These are phyloP conservation scores for Halophytophthora polymorphica DNA, from an alignment of 352 stramenopile species.

Conservation along the genomic window DNA sequence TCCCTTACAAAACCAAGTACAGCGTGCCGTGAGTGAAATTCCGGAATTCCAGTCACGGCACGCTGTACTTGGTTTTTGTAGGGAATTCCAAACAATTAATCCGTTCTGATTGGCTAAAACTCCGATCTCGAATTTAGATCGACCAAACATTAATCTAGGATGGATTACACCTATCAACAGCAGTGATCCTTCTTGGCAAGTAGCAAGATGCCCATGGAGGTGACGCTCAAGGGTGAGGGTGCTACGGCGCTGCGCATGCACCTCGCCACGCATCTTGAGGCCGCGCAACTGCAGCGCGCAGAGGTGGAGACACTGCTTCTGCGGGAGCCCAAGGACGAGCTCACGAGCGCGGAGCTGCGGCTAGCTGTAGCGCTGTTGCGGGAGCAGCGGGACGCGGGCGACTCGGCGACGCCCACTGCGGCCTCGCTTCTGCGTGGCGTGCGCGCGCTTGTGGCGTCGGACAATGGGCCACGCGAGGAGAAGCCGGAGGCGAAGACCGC, in stretches of 20 bases:
- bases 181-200: background rate
- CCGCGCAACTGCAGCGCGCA: constrained; percentile 3
- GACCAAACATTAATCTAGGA: no score
- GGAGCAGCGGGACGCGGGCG: constrained; percentile 12
- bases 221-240: constrained; percentile 27
- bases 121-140: no score
- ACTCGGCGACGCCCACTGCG: constrained; percentile 22
- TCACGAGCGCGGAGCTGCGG: constrained; percentile 23
- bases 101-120: no score
- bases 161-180: no score
- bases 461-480: constrained; percentile 4
- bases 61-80: no score
- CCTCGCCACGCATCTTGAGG: constrained; percentile 18
- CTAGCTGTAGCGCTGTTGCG: constrained; percentile 18
- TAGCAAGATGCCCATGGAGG: constrained; percentile 8
- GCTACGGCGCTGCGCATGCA: constrained; percentile 22
- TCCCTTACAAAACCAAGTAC: no score
- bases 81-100: no score
- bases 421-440: constrained; percentile 19
- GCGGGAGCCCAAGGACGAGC: constrained; percentile 5
- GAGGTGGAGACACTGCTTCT: constrained; percentile 20
- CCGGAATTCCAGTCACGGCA: no score
- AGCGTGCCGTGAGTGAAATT: no score
- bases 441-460: constrained; percentile 3
- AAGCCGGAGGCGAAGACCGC: constrained; percentile 14